Evolutionary conservation across 1,139 yeast species (phyloP).

Genomic region (Meyerozyma smithsonii): DNA sequence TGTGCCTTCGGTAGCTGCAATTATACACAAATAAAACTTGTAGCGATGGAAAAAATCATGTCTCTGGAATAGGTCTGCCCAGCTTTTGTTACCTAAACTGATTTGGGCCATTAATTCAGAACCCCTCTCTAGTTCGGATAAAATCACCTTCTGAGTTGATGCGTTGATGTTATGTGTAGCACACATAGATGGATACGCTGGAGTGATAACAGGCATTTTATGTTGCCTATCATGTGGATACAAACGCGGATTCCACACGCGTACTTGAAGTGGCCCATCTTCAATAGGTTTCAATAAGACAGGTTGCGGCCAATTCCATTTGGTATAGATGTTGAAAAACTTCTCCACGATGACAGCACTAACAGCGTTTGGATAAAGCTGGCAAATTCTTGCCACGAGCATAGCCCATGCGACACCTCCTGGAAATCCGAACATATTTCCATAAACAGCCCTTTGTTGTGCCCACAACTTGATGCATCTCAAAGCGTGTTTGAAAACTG

Average conservation of each 20-base stretch:
- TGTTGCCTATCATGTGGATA: conserved; percentile 87
- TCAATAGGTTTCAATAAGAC: conserved; percentile 87
- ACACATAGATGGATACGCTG: conserved; percentile 99
- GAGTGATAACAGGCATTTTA: conserved; percentile 98
- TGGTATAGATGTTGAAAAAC: conserved; percentile 76
- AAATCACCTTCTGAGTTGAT: conserved; percentile 78
- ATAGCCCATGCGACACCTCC: conserved; percentile 99
- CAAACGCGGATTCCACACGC: conserved; percentile 94
- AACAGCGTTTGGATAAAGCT: conserved; percentile 91
- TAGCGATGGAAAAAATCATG: conserved; percentile 80
- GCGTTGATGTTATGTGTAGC: conserved; percentile 93
- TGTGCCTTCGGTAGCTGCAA: conserved; percentile 67
- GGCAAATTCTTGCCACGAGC: conserved; percentile 96
- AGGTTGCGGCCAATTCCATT: conserved; percentile 99
- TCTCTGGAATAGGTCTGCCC: conserved; percentile 73
- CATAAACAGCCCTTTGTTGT: conserved; percentile 88
- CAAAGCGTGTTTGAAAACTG: conserved; percentile 87
- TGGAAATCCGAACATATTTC: conserved; percentile 93
- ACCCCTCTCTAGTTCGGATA: conserved; percentile 74
- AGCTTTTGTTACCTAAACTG: conserved; percentile 52
- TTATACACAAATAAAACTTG: conserved; percentile 79
- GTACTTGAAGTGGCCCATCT: conserved; percentile 93
- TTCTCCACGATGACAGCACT: conserved; percentile 86
- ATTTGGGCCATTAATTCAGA: conserved; percentile 68
- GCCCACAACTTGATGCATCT: conserved; percentile 97